Evolutionary conservation across 2,329 filamentous ascomycete genomes (phyloP), one percentile per base, ranked within the genome.

Genomic region (Trichoderma oligosporum): DNA sequence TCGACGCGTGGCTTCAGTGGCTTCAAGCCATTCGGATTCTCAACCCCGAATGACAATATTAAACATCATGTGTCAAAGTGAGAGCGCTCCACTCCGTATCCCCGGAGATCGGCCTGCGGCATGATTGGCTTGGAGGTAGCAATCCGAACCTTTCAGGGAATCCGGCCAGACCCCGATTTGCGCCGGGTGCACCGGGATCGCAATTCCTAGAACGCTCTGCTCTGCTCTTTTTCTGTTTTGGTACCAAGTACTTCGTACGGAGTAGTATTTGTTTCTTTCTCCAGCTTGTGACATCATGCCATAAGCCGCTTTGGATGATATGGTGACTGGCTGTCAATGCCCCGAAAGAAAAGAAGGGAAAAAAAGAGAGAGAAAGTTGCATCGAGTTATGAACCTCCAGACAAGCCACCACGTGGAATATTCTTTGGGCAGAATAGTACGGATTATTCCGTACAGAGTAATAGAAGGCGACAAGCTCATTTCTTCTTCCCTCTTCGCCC

Each of bases 151-250:
- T 46, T 55, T 55, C 31, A 46, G 52, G 52, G 31, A 45, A 55
- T 46, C 52, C 52, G 52, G 33, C 4, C 41, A 22, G 36, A 22
- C 12, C 31, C 41, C 16, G 39, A 5, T 45, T 31, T 31, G 41
- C 24, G 14, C 41, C 52, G 52, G 52, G 22, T 55, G n/a, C 33
- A 55, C 41, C 52, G 41, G 52, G 31, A 46, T 55, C 52, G 41
- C 41, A 55, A 22, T 2, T 31, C 1, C 31, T 31, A 55, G 4
- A 54, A 16, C 12, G 38, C 36, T n/a, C n/a, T n/a, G n/a, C n/a
- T n/a, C n/a, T 14, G 49, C 16, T 9, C 16, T 11, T 25, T 44
- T n/a, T 35, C 20, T 38, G 41, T 12, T 29, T 27, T 24, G 41
- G 31, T 6, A 46, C n/a, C n/a, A n/a, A n/a, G n/a, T n/a, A n/a